Evolutionary conservation across 1,284 basidiomycete genomes (phyloP), one percentile per base, ranked within the genome.

Genomic region (Neotropicomus parvogracilis): DNA sequence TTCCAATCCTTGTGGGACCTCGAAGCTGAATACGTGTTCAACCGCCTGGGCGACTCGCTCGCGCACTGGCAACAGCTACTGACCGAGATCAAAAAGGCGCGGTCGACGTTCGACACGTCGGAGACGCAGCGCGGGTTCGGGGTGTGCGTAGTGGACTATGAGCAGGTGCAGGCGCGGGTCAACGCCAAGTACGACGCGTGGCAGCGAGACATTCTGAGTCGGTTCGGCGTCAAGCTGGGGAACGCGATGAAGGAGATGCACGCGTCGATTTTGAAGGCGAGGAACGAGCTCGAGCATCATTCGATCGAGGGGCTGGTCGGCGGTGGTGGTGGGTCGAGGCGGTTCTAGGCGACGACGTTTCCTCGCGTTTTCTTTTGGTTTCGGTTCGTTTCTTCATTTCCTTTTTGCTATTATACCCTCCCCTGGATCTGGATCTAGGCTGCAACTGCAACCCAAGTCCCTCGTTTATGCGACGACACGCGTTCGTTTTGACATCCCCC

Each of bases 1-100:
- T 99, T 99, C 80, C 97, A 99, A 69, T 95, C 94, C 0, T 77
- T 99, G 0, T 99, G 95, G 97, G 97, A 99, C 67, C 83, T 98
- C 41, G 94, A 99, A 69, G 81, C 94, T 13, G 95, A 98, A 77
- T 89, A 89, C 62, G 94, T 99, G 17, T 98, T 97, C 77, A 88
- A 85, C 59, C 87, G 90, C 0, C 84, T 98, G 7, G 97, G 95
- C 16, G 94, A 98, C 65, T 91, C 90, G 10, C 81, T 99, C 17
- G 82, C 81, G 1, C 79, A 87, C 65, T 99, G 97, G 97, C 93
- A 97, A 64, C 88, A 95, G 61, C 81, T 99, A 1, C 77, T 99
- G 9, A 91, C 88, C 5, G 95, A 97, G 67, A 98, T 99, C 73
- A 95, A 97, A 69, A 93, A 94, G 67, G 87, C 94, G 9, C 86